Base-by-base conservation (phyloP, 2,329 filamentous ascomycete genomes). In the Tolypocladium sp. region DNA sequence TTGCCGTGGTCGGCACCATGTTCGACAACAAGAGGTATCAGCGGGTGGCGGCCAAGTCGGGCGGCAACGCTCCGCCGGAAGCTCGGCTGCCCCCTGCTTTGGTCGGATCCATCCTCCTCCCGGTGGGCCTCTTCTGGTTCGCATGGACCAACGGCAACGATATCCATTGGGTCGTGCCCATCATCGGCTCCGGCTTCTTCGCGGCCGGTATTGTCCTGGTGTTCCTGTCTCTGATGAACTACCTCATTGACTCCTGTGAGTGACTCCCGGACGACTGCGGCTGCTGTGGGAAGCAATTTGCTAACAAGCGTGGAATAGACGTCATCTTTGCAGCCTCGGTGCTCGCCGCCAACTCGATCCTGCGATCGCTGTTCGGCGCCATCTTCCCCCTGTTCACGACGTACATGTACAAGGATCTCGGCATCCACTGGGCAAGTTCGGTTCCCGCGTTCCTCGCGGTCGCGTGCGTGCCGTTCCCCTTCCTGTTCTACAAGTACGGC, bases 271-370 rank as follows among this genome's bases (percentile, higher is more conserved):
- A 25, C 22, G 22, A 20, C 2, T 17, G 37, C 22, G 42, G 22
- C 10, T 3, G 12, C 17, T 20, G 8, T 3, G 4, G 7, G 46
- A 33, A 51, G 46, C 46, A 51, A 12, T 52, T n/a, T 20, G 37
- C 65, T 68, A 63, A 70, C 57, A 8, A 46, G 4, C 35, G 37
- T 9, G 9, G 9, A 30, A 3, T 54, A 73, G 70, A 91, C 70
- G 86, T 87, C 57, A 88, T 92, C 65, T 93, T 87, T 63, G 89
- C 90, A 1, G 89, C 89, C 0, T 90, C 86, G 0, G 88, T 87
- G 0, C 76, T 92, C 10, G 89, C 90, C 2, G 88, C 88, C 55
- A 91, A 87, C 71, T 80, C 85, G 2, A 83, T 92, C 33, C 75
- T 92, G 13, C 84, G 89, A 60, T 90, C 87, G 0, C 73, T 89